A percentile compares a stretch with the other conserved stretches of the same genome.
Conservation (phyloP, 2,329 filamentous ascomycete genomes). For the Myotisia sp. region DNA sequence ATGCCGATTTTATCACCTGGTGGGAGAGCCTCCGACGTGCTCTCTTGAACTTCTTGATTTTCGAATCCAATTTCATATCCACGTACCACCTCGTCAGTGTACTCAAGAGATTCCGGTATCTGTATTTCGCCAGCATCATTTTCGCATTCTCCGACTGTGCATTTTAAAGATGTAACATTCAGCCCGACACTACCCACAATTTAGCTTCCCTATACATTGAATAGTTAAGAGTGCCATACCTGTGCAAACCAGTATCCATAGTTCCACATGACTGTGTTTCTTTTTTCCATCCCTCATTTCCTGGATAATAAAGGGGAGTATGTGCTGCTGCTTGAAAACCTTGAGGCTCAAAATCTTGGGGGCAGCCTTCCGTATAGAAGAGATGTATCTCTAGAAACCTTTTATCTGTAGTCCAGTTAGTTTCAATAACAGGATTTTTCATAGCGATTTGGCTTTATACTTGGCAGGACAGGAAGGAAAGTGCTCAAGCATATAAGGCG, state of each 20-base stretch:
- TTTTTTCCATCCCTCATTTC: conserved; percentile 25
- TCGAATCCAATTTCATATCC: conserved; percentile 18
- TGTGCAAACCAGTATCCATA: conserved; percentile 29
- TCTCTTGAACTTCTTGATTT: not conserved
- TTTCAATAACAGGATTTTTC: not conserved
- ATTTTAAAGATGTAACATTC: conserved; percentile 23
- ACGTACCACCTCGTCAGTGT: conserved; percentile 16
- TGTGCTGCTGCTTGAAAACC: conserved; percentile 24
- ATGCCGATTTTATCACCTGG: not conserved
- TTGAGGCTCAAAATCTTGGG: conserved; percentile 27
- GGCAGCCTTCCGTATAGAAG: conserved; percentile 30
- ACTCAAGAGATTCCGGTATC: conserved; percentile 21
- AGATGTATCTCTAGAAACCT: conserved; percentile 33
- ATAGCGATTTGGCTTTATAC: conserved; percentile 17
- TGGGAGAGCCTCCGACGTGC: too few relatives aligned
- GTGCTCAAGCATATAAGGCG: conserved; percentile 26
- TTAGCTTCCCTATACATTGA: conserved; percentile 9
- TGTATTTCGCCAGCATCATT: conserved; percentile 12
- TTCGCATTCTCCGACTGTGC: conserved; percentile 15
- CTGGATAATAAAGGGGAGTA: conserved; percentile 23
- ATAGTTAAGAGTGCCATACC: conserved; percentile 15
- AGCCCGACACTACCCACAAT: conserved; percentile 19
- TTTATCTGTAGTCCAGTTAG: conserved; percentile 16
- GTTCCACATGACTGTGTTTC: conserved; percentile 20
- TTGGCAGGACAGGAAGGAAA: conserved; percentile 29